Base-by-base conservation (phyloP, 2,329 filamentous ascomycete species). In the Elsinoe australis region DNA sequence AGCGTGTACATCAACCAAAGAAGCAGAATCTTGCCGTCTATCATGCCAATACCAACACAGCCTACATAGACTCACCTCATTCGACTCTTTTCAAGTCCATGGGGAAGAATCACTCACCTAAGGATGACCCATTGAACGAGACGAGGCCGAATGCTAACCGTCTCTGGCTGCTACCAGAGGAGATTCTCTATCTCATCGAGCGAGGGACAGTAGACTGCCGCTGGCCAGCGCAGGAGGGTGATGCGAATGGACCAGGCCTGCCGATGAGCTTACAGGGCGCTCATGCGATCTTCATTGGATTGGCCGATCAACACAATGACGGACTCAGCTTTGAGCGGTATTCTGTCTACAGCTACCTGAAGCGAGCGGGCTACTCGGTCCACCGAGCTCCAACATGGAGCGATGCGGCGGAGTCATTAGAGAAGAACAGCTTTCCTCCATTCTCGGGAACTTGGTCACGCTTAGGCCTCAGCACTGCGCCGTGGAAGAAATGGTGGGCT, bases 181-280 rank as follows among this genome's bases (percentile, higher is more conserved):
- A 98, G 66, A 86, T 88, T 4, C 72, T 98, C 47, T 95, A 88
- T 59, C 65, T 95, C 53, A 73, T 96, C 6, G 92, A 98, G 69
- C 73, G 92, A 58, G 92, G 90, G 0, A 88, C 79, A 38, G 59
- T 96, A 58, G 87, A 96, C 64, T 75, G 95, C 32, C 82, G 88
- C 72, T 95, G 87, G 86, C 87, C 87, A 8, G 56, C 54, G 0
- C 51, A 55, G 2, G 51, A 51, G 17, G 61, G 58, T 3, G 58
- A 53, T 12, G 56, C 57, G 9, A 73, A 75, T 50, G 76, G 80
- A 5, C 68, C 74, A 3, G 84, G 83, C 0, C 65, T 92, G n/a
- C 88, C 90, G 0, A 82, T 98, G 71, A 94, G 86, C 64, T 68
- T 96, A 31, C 87, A 96, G 64, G 89, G 85, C 4, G 88, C 88